Evolutionary conservation across 2,329 filamentous ascomycete genomes (phyloP), one percentile per base, ranked within the genome.

Genomic region (Exserohilum rostratum): DNA sequence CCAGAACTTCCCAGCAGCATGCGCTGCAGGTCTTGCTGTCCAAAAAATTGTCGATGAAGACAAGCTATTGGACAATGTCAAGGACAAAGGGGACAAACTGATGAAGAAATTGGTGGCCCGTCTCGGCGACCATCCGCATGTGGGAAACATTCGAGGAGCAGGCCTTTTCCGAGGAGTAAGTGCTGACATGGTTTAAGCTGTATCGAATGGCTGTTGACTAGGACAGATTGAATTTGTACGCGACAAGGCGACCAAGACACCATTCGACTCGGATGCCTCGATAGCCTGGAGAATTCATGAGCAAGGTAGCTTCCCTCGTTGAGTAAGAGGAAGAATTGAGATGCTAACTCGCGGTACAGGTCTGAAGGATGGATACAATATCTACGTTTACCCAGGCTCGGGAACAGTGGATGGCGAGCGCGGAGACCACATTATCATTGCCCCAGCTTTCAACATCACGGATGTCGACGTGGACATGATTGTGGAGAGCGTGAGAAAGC

Each of bases 401-500:
- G 88, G 88, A 1, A 85, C 85, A 0, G 83, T 78, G 0, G 86
- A 90, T 39, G 79, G 82, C 1, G 67, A 70, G n/a, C 68, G 69
- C 1, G 89, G 89, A 9, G 90, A 93, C 65, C 87, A 90, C 70
- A 77, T 91, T 31, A 79, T 92, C 22, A 65, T 93, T 10, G 83
- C 88, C 1, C 90, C 90, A 5, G 82, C 89, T 0, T 91, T 86
- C 73, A 90, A 84, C 39, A 79, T 87, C 18, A 85, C 81, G 1
- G 73, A 75, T 38, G 77, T 78, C 6, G 85, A 89, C 17, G 76
- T 90, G 46, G 78, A 83, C 12, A 66, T 76, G 20, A 83, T 89
- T 48, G 84, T 84, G 2, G 75, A 80, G 15, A 78, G 75, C 0
- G 76, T 85, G 2, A 73, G 70, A 3, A 74, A 68, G n/a, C 80